Evolutionary conservation across 805 yeast genomes (phyloP).

Genomic region (Ogataea methylovora): DNA sequence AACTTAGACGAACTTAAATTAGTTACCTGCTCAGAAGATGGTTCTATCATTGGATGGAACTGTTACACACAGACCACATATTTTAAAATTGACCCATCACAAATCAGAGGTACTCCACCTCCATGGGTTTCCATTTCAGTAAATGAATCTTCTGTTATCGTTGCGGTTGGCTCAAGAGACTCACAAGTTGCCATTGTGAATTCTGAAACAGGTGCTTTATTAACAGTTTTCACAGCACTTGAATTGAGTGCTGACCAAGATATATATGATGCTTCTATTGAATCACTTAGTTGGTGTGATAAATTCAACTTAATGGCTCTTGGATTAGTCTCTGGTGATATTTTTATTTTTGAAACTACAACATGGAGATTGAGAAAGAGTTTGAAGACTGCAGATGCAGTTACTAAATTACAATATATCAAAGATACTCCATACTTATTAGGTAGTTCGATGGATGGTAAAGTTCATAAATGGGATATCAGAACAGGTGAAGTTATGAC

Average conservation of each 20-base stretch:
- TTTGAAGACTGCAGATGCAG: constrained; percentile 67
- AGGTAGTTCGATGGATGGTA: constrained; percentile 80
- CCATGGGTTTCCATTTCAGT: constrained; percentile 83
- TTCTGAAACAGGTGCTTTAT: constrained; percentile 61
- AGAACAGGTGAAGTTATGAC: constrained; percentile 75
- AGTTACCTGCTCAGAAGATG: constrained; percentile 78
- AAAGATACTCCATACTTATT: constrained; percentile 40
- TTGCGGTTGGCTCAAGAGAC: constrained; percentile 83
- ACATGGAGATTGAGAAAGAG: constrained; percentile 82
- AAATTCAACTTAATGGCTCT: constrained; percentile 62
- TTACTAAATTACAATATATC: constrained; percentile 71
- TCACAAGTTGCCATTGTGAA: constrained; percentile 80
- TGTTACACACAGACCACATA: constrained; percentile 67
- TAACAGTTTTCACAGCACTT: constrained; percentile 58
- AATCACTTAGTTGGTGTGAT: constrained; percentile 78
- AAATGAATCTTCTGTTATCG: constrained; percentile 39
- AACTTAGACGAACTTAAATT: constrained; percentile 55
- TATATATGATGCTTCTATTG: constrained; percentile 61
- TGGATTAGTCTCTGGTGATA: constrained; percentile 84
- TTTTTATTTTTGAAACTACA: constrained; percentile 73
- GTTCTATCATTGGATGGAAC: constrained; percentile 83
- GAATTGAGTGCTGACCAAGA: constrained; percentile 50
- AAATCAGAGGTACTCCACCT: constrained; percentile 66
- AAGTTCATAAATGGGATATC: constrained; percentile 79
- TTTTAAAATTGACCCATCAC: constrained; percentile 58